A percentile compares a stretch with the other conserved stretches of the same genome.
phyloP scores from a whole-genome alignment of 768 basidiomycete species.

The Suillus spraguei region DNA sequence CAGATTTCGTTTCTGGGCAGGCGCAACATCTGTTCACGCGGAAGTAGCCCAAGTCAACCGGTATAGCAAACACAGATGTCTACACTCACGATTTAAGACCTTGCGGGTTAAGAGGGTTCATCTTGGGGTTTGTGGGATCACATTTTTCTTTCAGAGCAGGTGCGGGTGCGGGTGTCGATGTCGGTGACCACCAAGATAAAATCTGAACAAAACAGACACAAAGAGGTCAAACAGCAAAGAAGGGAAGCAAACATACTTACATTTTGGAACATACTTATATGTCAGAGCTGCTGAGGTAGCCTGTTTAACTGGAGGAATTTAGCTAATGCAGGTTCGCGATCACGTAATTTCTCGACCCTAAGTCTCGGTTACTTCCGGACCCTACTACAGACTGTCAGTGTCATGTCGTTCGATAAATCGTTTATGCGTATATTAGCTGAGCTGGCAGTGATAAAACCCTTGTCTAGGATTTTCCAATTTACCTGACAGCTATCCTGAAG shows the following conservation, averaged over 20 bases:
- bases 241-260: no score
- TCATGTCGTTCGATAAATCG: not conserved
- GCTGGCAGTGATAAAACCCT: slow-evolving; percentile 1
- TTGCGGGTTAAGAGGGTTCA: slow-evolving; percentile 90
- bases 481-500: no score
- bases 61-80: not conserved
- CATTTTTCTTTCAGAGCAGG: slow-evolving; percentile 46
- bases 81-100: slow-evolving; percentile 89
- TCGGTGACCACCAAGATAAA: slow-evolving; percentile 55
- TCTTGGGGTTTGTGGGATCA: slow-evolving; percentile 74
- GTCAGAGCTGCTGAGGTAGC: no score
- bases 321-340: no score
- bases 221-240: not conserved
- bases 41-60: not conserved
- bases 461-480: not conserved
- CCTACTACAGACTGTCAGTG: no score
- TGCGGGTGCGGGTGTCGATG: slow-evolving; percentile 41
- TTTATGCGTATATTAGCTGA: not conserved
- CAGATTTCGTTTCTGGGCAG: slow-evolving; percentile 90
- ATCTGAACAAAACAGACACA: slow-evolving; percentile 37
- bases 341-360: no score
- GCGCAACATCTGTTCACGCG: slow-evolving; percentile 81
- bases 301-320: no score
- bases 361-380: no score
- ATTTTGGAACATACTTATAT: no score